phyloP scores from a whole-genome alignment of 2,329 filamentous ascomycete species.

The Tolypocladium amazonense region DNA sequence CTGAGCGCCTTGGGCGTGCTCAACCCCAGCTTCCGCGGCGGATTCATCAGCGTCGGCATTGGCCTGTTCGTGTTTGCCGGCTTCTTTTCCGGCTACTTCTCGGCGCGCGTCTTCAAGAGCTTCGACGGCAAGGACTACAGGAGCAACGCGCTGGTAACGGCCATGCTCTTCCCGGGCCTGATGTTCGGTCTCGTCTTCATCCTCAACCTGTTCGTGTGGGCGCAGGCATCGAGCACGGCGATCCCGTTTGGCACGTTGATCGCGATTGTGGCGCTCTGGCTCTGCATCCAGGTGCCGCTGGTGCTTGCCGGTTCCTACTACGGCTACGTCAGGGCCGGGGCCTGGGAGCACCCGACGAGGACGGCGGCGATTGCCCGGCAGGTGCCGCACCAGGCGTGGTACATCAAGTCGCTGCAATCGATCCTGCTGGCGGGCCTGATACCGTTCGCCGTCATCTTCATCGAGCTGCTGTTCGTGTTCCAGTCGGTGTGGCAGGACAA shows the following conservation, averaged over 20 bases:
- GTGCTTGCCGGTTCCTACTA: conserved; percentile 74
- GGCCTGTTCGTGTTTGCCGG: conserved; percentile 78
- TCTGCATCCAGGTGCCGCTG: conserved; percentile 75
- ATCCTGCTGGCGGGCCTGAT: conserved; percentile 65
- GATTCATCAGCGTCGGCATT: conserved; percentile 75
- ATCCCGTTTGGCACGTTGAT: conserved; percentile 74
- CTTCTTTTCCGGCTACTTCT: conserved; percentile 80
- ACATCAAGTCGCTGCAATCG: conserved; percentile 51
- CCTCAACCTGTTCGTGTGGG: conserved; percentile 83
- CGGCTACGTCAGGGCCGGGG: conserved; percentile 54
- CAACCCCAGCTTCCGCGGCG: conserved; percentile 82
- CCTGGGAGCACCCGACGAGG: conserved; percentile 76
- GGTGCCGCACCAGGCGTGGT: conserved; percentile 68
- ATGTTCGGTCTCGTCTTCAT: conserved; percentile 67
- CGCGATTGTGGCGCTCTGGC: conserved; percentile 65
- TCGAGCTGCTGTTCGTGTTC: conserved; percentile 79
- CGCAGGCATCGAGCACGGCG: conserved; percentile 77
- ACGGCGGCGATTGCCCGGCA: conserved; percentile 62
- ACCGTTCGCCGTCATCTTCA: conserved; percentile 80
- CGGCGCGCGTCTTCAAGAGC: conserved; percentile 70
- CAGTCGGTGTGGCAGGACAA: conserved; percentile 86
- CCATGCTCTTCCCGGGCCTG: conserved; percentile 67
- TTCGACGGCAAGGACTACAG: conserved; percentile 67
- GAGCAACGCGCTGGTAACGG: conserved; percentile 69
- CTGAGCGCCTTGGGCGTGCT: conserved; percentile 67